Evolutionary conservation across 805 yeast genomes (phyloP).

Genomic region (Grigorovia transvaalensis): DNA sequence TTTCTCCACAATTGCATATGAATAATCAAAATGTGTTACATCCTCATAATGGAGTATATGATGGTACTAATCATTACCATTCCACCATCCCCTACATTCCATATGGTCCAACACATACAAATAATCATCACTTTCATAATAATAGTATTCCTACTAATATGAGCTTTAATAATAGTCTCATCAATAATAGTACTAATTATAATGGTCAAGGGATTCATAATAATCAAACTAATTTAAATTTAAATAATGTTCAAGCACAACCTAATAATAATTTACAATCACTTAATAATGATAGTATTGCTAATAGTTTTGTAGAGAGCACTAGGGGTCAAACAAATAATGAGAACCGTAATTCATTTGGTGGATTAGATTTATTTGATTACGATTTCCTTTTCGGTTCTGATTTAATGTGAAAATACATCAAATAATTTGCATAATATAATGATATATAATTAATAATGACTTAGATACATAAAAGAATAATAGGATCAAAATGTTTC

Average conservation of each 20-base stretch:
- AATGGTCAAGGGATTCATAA: background rate
- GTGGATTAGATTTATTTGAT: constrained; percentile 24
- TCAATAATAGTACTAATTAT: background rate
- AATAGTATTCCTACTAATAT: background rate
- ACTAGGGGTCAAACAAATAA: background rate
- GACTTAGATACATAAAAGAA: background rate
- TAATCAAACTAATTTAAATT: background rate
- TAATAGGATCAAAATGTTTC: background rate
- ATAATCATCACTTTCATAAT: background rate
- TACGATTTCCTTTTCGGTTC: constrained; percentile 23
- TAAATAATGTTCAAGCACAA: background rate
- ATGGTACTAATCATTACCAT: background rate
- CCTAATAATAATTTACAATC: background rate
- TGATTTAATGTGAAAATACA: constrained; percentile 8
- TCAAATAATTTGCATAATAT: background rate
- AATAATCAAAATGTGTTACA: background rate
- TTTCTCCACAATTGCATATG: background rate
- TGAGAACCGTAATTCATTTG: constrained; percentile 18
- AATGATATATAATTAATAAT: background rate
- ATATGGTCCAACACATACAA: background rate
- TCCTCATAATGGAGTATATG: background rate
- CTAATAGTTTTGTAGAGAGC: constrained; percentile 4
- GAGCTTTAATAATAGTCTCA: background rate
- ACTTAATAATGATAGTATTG: background rate
- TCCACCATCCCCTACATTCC: background rate